phyloP scores from a whole-genome alignment of 192 early-diverging fungal species.

The Kickxella alabastrina region DNA sequence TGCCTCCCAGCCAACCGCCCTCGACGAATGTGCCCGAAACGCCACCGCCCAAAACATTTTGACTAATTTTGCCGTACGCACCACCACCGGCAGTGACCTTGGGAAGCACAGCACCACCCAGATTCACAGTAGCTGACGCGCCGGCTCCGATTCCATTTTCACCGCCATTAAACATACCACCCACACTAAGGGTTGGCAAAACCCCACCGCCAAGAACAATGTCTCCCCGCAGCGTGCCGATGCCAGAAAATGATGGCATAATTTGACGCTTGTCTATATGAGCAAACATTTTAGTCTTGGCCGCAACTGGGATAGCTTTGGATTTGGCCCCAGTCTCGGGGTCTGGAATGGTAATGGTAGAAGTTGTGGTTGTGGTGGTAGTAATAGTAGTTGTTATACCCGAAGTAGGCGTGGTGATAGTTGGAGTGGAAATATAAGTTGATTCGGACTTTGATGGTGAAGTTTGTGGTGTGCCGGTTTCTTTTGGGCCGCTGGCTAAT shows the following conservation, averaged over 20 bases:
- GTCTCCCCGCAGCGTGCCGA: constrained; percentile 12
- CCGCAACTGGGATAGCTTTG: no score
- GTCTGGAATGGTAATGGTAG: constrained; percentile 1
- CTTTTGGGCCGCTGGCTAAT: background rate
- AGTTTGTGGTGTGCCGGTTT: background rate
- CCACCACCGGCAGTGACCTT: constrained; percentile 17
- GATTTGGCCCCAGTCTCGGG: background rate
- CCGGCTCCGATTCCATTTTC: constrained; percentile 24
- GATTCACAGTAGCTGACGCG: constrained; percentile 24
- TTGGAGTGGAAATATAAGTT: background rate
- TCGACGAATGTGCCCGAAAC: constrained; percentile 17
- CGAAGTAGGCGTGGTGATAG: background rate
- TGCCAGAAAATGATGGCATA: constrained; percentile 14
- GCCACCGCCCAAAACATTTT: constrained; percentile 6
- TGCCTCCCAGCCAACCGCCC: constrained; percentile 18
- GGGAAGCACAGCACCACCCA: constrained; percentile 12
- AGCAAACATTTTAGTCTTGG: no score
- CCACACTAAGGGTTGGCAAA: constrained; percentile 19
- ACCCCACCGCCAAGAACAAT: constrained; percentile 20
- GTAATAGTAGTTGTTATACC: background rate
- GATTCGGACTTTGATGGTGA: background rate
- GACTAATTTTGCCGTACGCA: constrained; percentile 10
- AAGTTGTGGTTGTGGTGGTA: background rate
- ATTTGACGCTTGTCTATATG: background rate
- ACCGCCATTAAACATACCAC: constrained; percentile 13